A percentile compares a stretch with the other conserved stretches of the same genome.
Conservation (phyloP, 306 rosid genomes). For the Fagus sylvatica region DNA sequence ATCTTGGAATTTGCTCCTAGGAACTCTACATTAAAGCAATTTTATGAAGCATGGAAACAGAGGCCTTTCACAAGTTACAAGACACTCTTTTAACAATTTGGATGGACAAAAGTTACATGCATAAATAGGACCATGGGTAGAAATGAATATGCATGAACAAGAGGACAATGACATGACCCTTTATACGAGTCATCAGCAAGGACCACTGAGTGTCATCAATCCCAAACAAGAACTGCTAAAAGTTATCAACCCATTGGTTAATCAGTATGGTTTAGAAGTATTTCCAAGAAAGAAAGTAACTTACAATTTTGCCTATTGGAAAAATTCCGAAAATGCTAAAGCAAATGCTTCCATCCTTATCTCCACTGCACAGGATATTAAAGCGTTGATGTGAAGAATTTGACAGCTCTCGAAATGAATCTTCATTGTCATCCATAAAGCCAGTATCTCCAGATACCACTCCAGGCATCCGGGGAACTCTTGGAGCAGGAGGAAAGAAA, state of each 20-base stretch:
- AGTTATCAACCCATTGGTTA: conserved; percentile 14
- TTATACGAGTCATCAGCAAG: not conserved
- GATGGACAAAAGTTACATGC: not conserved
- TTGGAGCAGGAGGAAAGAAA: conserved; percentile 94
- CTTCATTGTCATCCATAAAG: conserved; percentile 84
- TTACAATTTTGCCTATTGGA: conserved; percentile 82
- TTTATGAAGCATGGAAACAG: not conserved
- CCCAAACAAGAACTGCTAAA: conserved; percentile 3
- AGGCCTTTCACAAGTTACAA: not conserved
- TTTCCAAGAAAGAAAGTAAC: conserved; percentile 29
- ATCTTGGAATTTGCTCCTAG: not conserved
- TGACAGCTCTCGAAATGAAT: conserved; percentile 77
- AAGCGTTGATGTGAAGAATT: conserved; percentile 85
- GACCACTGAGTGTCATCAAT: conserved; percentile 1
- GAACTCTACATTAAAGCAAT: not conserved
- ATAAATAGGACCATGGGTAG: not conserved
- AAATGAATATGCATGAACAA: not conserved
- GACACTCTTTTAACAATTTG: not conserved
- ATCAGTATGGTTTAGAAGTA: conserved; percentile 17
- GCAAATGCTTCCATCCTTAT: conserved; percentile 81
- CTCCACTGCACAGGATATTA: conserved; percentile 90
- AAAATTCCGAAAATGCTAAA: conserved; percentile 96
- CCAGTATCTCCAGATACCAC: conserved; percentile 86
- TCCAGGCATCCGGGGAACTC: conserved; percentile 86
- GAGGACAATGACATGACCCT: not conserved